Evolutionary conservation across 495 filamentous ascomycete genomes (phyloP), one percentile per base, ranked within the genome.

Genomic region (Daldinia loculata): DNA sequence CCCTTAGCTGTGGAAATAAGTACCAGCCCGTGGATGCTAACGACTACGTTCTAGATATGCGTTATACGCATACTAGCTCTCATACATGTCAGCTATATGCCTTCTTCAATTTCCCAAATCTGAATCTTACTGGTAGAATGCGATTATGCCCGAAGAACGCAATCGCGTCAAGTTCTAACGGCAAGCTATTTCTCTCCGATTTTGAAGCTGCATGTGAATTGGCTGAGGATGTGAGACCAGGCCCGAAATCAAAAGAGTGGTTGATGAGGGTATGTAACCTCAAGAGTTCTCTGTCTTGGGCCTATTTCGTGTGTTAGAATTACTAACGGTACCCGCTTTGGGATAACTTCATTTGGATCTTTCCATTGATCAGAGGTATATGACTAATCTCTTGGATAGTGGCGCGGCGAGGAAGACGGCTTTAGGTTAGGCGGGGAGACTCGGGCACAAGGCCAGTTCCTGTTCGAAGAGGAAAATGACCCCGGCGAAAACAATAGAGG

Each of bases 31-130:
- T 63, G 32, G 60, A 63, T 41, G 48, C 60, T 15, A 30, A 24
- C 15, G 60, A 63, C 14, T 63, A 63, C 12, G 32, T 63, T 53
- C 32, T 63, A 51, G 60, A 63, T 41, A n/a, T 63, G 32, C 60
- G 34, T 41, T 63, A 63, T 38, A 53, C 60, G 8, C 60, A 63
- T 39, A 63, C 60, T 3, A 53, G 60, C 60, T 32, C 60, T n/a
- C 60, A 63, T 55, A 63, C 60, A 0, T 55, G 60, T 17, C 60
- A 63, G 34, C 34, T 63, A n/a, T 63, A 63, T 55, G 60, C 48
- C 30, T 63, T 32, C 17, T 63, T 63, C 19, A 41, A 55, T 50
- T 63, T 63, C 60, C 60, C 60, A 19, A 63, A 55, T 15, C 22
- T 63, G 7, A 39, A 41, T 29, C 22, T 63, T 32, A 63, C 48